Conservation (phyloP, 2,329 filamentous ascomycete genomes). For the Stagonosporopsis tanaceti region DNA sequence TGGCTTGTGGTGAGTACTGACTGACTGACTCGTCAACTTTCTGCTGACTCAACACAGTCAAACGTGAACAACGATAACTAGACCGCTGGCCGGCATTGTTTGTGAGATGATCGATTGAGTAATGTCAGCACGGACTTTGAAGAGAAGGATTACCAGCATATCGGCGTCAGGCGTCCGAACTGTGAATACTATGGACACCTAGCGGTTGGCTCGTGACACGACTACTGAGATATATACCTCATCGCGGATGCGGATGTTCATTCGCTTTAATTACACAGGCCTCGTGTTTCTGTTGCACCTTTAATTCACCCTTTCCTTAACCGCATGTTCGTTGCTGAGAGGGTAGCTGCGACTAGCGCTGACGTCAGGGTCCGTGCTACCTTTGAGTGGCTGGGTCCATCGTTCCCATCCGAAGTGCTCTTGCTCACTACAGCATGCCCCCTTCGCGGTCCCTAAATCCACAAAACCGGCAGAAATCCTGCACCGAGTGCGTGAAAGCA, state of each 20-base stretch:
- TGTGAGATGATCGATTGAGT: slow-evolving; percentile 5
- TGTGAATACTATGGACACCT: slow-evolving; percentile 15
- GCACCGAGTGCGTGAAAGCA: slow-evolving; percentile 63
- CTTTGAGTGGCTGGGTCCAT: background rate
- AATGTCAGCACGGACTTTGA: slow-evolving; percentile 16
- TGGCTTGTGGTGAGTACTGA: slow-evolving; percentile 82
- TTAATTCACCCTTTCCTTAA: background rate
- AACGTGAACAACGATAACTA: slow-evolving; percentile 15
- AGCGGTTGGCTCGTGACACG: slow-evolving; percentile 2
- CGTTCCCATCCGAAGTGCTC: background rate
- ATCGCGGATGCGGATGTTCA: background rate
- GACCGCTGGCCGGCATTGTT: slow-evolving; percentile 12
- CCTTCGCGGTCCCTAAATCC: slow-evolving; percentile 43
- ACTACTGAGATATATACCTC: slow-evolving; percentile 2
- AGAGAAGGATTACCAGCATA: slow-evolving; percentile 31
- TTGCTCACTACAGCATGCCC: slow-evolving; percentile 46
- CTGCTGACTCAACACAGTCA: slow-evolving; percentile 12
- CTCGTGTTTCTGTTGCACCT: background rate
- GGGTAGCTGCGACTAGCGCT: slow-evolving; percentile 8
- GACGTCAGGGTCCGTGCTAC: slow-evolving; percentile 4
- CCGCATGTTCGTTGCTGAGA: background rate
- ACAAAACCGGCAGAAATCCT: slow-evolving; percentile 61
- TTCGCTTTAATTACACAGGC: background rate
- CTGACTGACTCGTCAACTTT: slow-evolving; percentile 7
- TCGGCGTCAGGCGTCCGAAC: slow-evolving; percentile 27